Evolutionary conservation across 2,329 filamentous ascomycete species (phyloP), one percentile per base, ranked within the genome.

Genomic region (Cladophialophora exuberans): DNA sequence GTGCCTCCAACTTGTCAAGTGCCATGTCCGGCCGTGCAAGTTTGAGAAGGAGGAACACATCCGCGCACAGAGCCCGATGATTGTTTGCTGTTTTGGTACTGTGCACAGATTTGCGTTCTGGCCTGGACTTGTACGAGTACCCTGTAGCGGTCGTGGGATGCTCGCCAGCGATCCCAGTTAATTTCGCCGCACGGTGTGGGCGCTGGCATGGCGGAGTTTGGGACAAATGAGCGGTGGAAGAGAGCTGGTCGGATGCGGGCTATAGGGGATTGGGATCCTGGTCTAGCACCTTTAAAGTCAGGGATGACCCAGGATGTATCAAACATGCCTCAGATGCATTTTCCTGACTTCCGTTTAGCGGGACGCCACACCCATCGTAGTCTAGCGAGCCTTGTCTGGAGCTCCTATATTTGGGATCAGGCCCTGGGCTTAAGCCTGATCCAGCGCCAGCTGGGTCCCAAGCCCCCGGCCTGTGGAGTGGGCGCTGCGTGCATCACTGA

Each of bases 331-430:
- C 46, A 56, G 18, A 45, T 43, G 20, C 36, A 41, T 23, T 33
- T 39, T 41, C 20, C 46, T 52, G 49, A 57, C 49, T 43, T 60
- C 57, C 57, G 57, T 36, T 33, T 60, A 54, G 57, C 54, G 53
- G 43, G 42, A 13, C 38, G 42, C 43, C 52, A 54, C 57, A 56
- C 53, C 54, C 22, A 25, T 38, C 33, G 25, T 23, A 13, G 36
- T 30, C 50, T 45, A 57, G 50, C 31, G 35, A 36, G 25, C 44
- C 49, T 31, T 31, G 43, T 39, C 22, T 18, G 36, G 5, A 22
- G 35, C 33, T 45, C 36, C 57, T 60, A 60, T 56, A 60, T 60
- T 60, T 60, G 57, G 56, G 5, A 17, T 48, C 30, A 48, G 22
- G 50, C 54, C 54, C 53, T 54, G 49, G 31, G 33, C 26, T 51